These are phyloP conservation scores for Trifolium subterraneum DNA, from an alignment of 306 rosid genomes.

Conservation along the genomic window DNA sequence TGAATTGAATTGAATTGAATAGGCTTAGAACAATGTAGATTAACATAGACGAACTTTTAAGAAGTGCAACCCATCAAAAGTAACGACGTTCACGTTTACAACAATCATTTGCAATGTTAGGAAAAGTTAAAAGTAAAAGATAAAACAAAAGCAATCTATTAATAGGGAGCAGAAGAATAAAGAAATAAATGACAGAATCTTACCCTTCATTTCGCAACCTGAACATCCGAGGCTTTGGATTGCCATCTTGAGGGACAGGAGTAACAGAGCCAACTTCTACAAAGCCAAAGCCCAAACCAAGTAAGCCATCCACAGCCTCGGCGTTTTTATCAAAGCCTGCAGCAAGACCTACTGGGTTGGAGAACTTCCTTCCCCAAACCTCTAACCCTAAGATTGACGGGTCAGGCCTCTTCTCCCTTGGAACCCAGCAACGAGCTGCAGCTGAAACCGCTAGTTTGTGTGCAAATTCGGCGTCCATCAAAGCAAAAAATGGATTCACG, in stretches of 20 bases:
- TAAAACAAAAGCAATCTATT: slow-evolving; percentile 16
- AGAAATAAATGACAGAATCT: slow-evolving; percentile 36
- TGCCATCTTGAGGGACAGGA: slow-evolving; percentile 94
- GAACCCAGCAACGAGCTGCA: slow-evolving; percentile 97
- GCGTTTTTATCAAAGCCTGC: slow-evolving; percentile 99
- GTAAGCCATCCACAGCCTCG: slow-evolving; percentile 91
- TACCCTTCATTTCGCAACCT: slow-evolving; percentile 82
- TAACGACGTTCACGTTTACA: slow-evolving; percentile 25
- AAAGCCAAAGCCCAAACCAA: slow-evolving; percentile 92
- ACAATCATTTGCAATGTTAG: slow-evolving; percentile 27
- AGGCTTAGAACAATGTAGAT: slow-evolving; percentile 34
- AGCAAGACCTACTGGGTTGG: slow-evolving; percentile 95
- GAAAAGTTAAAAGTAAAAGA: slow-evolving; percentile 4
- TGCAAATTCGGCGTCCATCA: slow-evolving; percentile 90
- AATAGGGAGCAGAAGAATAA: slow-evolving; percentile 35
- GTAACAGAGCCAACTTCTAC: slow-evolving; percentile 98
- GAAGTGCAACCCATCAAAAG: slow-evolving; percentile 18
- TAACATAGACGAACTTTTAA: slow-evolving; percentile 1
- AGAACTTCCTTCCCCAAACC: slow-evolving; percentile 98
- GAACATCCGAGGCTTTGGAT: slow-evolving; percentile 93
- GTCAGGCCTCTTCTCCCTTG: slow-evolving; percentile 91
- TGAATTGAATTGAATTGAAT: slow-evolving; percentile 32
- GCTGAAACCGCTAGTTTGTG: slow-evolving; percentile 86
- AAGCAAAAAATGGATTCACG: slow-evolving; percentile 89
- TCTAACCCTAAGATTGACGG: slow-evolving; percentile 71